Conservation (phyloP, 1,284 basidiomycete genomes). For the Vanrija humicola region DNA sequence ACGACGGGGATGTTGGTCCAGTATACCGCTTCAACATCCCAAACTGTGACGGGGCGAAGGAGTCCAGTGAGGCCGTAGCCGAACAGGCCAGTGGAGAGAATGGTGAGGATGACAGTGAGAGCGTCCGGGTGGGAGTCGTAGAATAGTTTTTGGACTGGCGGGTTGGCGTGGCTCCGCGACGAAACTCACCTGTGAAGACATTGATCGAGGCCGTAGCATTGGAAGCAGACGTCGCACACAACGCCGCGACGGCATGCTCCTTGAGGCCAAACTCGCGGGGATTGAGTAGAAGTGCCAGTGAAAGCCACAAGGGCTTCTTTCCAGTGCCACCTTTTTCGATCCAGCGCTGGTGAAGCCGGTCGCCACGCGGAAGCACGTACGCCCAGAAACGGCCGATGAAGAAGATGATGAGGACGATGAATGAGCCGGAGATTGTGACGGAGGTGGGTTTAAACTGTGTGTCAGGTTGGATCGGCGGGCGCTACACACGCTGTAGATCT, state of each 20-base stretch:
- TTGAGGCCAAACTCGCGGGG: slow-evolving; percentile 60
- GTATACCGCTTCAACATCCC: slow-evolving; percentile 41
- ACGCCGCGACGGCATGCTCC: slow-evolving; percentile 59
- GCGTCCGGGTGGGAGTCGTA: slow-evolving; percentile 58
- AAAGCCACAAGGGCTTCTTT: slow-evolving; percentile 9
- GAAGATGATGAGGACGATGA: slow-evolving; percentile 60
- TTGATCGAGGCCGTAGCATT: slow-evolving; percentile 55
- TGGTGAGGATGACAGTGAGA: slow-evolving; percentile 60
- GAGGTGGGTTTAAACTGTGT: slow-evolving; percentile 59
- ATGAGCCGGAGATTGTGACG: slow-evolving; percentile 57
- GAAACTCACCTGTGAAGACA: slow-evolving; percentile 53
- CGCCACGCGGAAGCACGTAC: slow-evolving; percentile 28
- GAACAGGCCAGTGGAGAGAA: slow-evolving; percentile 63
- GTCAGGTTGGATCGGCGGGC: too few species aligned
- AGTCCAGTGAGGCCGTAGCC: slow-evolving; percentile 57
- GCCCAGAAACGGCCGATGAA: slow-evolving; percentile 58
- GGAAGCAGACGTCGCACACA: slow-evolving; percentile 61
- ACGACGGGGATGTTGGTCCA: slow-evolving; percentile 34
- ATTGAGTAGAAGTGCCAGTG: slow-evolving; percentile 55
- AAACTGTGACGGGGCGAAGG: slow-evolving; percentile 35
- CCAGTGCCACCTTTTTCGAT: slow-evolving; percentile 38
- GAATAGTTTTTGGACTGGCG: slow-evolving; percentile 54
- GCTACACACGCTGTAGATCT: slow-evolving; percentile 16
- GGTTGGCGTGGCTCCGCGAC: too few species aligned
- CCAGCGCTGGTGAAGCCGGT: slow-evolving; percentile 52